phyloP scores from a whole-genome alignment of 2,329 filamentous ascomycete genomes.

The Coniochaeta sp. region DNA sequence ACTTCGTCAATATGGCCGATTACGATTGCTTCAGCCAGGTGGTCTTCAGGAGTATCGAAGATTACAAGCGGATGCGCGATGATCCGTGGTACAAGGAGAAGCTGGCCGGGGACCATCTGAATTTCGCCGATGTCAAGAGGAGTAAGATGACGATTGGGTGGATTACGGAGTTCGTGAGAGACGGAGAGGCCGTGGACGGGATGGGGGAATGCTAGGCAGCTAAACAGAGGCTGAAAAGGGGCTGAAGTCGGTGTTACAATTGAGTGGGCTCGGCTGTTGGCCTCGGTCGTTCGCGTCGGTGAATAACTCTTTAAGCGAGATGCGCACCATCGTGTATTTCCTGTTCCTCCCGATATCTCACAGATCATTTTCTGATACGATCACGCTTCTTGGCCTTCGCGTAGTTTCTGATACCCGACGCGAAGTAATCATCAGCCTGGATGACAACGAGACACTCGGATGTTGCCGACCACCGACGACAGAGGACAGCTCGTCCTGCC shows the following conservation, averaged over 20 bases:
- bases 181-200: not conserved
- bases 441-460: too few relatives aligned
- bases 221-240: too few relatives aligned
- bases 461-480: too few relatives aligned
- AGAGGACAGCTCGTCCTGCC: too few relatives aligned
- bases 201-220: not conserved
- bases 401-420: too few relatives aligned
- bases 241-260: not conserved
- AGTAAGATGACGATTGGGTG: conserved; percentile 17
- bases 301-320: too few relatives aligned
- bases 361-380: too few relatives aligned
- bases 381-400: too few relatives aligned
- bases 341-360: too few relatives aligned
- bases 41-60: conserved; percentile 33
- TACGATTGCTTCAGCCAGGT: conserved; percentile 44
- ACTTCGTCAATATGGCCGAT: conserved; percentile 40
- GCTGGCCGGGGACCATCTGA: conserved; percentile 35
- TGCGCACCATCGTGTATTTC: too few relatives aligned
- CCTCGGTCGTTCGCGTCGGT: too few relatives aligned
- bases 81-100: conserved; percentile 41
- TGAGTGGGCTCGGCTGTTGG: not conserved
- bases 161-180: not conserved
- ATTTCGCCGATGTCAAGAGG: conserved; percentile 40
- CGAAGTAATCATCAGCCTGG: too few relatives aligned
- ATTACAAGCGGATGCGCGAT: conserved; percentile 39